phyloP scores from a whole-genome alignment of 352 stramenopile species.

The Globisporangium barbulae region DNA sequence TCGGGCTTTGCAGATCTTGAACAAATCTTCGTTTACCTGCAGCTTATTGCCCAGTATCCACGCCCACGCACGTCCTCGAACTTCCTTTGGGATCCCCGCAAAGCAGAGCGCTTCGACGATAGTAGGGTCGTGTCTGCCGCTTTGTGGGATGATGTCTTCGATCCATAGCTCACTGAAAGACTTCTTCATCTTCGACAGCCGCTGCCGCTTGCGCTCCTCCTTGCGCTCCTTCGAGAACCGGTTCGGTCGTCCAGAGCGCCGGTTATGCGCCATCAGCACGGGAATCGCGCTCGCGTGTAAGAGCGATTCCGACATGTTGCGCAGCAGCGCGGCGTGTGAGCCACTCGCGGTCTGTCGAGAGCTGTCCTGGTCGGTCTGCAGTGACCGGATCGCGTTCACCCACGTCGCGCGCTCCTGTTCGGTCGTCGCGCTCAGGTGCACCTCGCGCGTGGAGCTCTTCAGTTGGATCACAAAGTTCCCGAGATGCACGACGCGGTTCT shows the following conservation, averaged over 20 bases:
- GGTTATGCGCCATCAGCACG: conserved; percentile 24
- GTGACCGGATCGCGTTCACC: conserved; percentile 48
- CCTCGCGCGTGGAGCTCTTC: conserved; percentile 35
- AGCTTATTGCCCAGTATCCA: conserved; percentile 80
- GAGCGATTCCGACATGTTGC: conserved; percentile 38
- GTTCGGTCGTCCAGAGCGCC: conserved; percentile 20
- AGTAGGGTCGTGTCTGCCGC: conserved; percentile 13
- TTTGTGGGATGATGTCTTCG: conserved; percentile 50
- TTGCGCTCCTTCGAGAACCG: conserved; percentile 58
- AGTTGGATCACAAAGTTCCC: conserved; percentile 83
- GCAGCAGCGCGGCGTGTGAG: conserved; percentile 29
- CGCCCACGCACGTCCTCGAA: conserved; percentile 75
- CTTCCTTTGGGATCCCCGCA: conserved; percentile 78
- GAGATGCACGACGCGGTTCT: conserved; percentile 69
- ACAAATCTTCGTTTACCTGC: conserved; percentile 85
- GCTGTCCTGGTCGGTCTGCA: conserved; percentile 26
- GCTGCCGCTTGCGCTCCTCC: conserved; percentile 54
- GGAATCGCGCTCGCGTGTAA: conserved; percentile 23
- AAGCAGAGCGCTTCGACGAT: conserved; percentile 72
- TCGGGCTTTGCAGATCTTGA: conserved; percentile 73
- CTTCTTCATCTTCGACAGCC: conserved; percentile 65
- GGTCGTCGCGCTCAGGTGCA: conserved; percentile 74
- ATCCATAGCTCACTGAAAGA: conserved; percentile 78
- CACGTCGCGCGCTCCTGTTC: conserved; percentile 70
- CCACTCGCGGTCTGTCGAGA: conserved; percentile 14